These are phyloP conservation scores for Talinum fruticosum DNA, from an alignment of 148 eudicot species.

Conservation along the genomic window DNA sequence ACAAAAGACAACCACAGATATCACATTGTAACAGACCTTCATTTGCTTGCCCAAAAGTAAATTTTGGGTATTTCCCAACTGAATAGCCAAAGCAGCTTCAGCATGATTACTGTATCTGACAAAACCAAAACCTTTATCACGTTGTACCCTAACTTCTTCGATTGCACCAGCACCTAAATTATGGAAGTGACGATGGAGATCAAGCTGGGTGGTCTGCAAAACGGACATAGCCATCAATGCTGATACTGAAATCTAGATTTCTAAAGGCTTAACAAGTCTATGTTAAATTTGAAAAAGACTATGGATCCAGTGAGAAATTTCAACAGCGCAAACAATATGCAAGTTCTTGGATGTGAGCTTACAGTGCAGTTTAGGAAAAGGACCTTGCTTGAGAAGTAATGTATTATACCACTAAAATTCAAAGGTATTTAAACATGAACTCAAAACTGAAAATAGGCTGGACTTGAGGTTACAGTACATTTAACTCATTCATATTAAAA, in stretches of 20 bases:
- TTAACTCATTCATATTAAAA: neutral
- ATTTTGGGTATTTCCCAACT: slow-evolving; percentile 77
- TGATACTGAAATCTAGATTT: neutral
- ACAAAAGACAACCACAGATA: neutral
- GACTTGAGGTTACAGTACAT: neutral
- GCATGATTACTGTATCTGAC: slow-evolving; percentile 91
- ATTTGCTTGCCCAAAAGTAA: slow-evolving; percentile 66
- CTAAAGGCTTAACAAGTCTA: neutral
- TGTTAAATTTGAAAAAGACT: neutral
- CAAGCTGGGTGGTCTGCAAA: slow-evolving; percentile 77
- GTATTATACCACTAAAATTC: neutral
- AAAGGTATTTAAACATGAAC: neutral
- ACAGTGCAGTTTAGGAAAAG: neutral
- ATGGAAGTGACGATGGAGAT: slow-evolving; percentile 88
- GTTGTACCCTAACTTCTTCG: slow-evolving; percentile 94
- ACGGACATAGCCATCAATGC: slow-evolving; percentile 1
- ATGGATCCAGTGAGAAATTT: neutral
- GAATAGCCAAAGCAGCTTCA: slow-evolving; percentile 95
- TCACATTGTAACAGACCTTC: slow-evolving; percentile 50
- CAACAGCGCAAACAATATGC: neutral
- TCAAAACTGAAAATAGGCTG: neutral
- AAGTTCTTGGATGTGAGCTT: neutral
- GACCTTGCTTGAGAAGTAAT: neutral
- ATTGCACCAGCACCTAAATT: slow-evolving; percentile 84
- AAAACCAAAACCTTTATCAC: slow-evolving; percentile 98